Conservation (phyloP, 2,329 filamentous ascomycete genomes). For the Gliomastix tumulicola region DNA sequence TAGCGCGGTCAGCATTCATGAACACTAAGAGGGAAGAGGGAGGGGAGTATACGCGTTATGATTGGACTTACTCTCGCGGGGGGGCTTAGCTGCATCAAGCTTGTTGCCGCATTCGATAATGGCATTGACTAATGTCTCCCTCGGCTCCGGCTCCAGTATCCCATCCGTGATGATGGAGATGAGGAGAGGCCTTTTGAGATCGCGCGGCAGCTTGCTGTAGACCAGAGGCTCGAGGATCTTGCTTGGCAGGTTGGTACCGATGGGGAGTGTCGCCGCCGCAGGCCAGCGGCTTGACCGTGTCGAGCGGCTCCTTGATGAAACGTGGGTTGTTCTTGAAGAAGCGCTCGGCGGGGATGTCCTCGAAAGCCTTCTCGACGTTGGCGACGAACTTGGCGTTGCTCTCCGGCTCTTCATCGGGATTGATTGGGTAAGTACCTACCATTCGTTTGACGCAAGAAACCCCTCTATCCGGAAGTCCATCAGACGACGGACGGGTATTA, state of each 20-base stretch:
- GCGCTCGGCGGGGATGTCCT: neutral
- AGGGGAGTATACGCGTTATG: neutral
- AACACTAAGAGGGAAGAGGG: too few relatives aligned
- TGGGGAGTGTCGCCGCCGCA: neutral
- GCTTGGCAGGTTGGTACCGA: constrained; percentile 1
- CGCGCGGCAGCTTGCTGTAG: constrained; percentile 1
- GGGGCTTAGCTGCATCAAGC: constrained; percentile 1
- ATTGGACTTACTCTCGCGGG: constrained; percentile 3
- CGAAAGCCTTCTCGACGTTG: neutral
- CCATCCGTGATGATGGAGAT: constrained; percentile 2
- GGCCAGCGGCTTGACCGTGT: neutral
- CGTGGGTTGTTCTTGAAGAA: neutral
- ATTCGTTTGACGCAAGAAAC: too few relatives aligned
- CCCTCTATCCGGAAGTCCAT: too few relatives aligned
- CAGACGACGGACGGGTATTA: too few relatives aligned
- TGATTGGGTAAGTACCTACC: too few relatives aligned
- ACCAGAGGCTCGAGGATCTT: constrained; percentile 3
- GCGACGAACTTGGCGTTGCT: neutral
- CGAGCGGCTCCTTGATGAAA: constrained; percentile 1
- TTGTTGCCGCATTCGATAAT: constrained; percentile 2
- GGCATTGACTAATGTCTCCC: neutral
- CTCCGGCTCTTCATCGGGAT: too few relatives aligned
- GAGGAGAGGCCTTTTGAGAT: constrained; percentile 3
- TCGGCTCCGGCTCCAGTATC: neutral
- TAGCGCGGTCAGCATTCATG: neutral